Base-by-base conservation (phyloP, 1,284 basidiomycete genomes). In the Cryptococcus sp. region DNA sequence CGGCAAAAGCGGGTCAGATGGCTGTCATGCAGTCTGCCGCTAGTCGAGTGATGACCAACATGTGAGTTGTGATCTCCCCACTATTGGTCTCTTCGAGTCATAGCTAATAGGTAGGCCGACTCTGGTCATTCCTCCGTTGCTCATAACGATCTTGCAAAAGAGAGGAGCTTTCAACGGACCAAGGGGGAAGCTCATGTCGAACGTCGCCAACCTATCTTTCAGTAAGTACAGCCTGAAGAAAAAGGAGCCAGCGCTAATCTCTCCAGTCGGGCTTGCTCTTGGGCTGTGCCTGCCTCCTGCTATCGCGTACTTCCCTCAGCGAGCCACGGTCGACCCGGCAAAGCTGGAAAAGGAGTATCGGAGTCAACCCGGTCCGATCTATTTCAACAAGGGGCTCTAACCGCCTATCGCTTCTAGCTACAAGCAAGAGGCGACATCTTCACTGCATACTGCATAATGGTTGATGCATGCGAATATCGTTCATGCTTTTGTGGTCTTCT, bases 261-360 rank as follows among this genome's bases (percentile, higher is more conserved):
- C 23, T 48, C 9, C 28, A 59, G 74, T 79, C 62, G 78, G 78
- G 5, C 57, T 74, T 1, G 75, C 72, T 2, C 69, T 79, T 14
- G 74, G 76, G 42, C 57, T 76, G 43, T 78, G 77, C 71, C 66
- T 79, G 0, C 78, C 78, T 1, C 77, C 77, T 6, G 76, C 77
- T n/a, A 78, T 79, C 55, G 77, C 77, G 11, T 74, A 75, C 53
- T 79, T 78, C 66, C 78, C 78, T 5, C 77, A 78, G 53, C 63
- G 73, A 12, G 77, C 74, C 0, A 52, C 52, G 5, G 73, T 76
- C 26, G 56, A 60, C 40, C 66, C 74, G 12, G 60, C 66, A 23
- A 71, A 70, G 52, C 65, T 79, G 45, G 63, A 74, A 43, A 47
- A 59, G 16, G 55, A 71, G 39, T 64, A 75, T 41, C 60, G 60